phyloP scores from a whole-genome alignment of 2,329 filamentous ascomycete genomes.

The Emergomyces pasteurianus region DNA sequence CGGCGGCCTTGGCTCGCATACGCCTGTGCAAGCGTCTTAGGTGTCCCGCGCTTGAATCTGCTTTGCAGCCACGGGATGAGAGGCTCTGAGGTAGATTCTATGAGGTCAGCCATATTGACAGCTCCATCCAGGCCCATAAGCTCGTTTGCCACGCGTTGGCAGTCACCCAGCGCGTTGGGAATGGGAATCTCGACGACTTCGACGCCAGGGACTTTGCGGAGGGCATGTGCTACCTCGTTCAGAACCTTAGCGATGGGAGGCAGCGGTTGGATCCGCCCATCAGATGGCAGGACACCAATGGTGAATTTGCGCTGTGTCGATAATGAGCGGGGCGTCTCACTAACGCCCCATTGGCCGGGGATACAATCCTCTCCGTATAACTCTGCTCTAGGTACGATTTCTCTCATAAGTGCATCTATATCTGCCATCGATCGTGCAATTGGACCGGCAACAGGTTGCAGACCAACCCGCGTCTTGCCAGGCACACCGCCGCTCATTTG shows the following conservation, averaged over 20 bases:
- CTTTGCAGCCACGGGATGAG: conserved; percentile 48
- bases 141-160: conserved; percentile 45
- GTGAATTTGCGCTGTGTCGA: conserved; percentile 21
- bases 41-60: conserved; percentile 38
- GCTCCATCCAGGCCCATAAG: conserved; percentile 49
- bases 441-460: conserved; percentile 37
- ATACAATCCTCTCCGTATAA: conserved; percentile 41
- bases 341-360: conserved; percentile 29
- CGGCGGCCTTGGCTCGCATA: conserved; percentile 43
- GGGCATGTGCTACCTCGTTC: conserved; percentile 24
- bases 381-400: conserved; percentile 40
- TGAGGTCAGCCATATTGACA: conserved; percentile 43
- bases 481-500: conserved; percentile 38
- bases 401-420: conserved; percentile 37
- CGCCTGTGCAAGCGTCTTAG: conserved; percentile 37
- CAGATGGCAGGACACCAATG: conserved; percentile 31
- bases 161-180: conserved; percentile 40
- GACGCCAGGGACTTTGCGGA: conserved; percentile 33
- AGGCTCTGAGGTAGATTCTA: conserved; percentile 45
- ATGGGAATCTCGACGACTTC: conserved; percentile 48
- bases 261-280: conserved; percentile 26
- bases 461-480: conserved; percentile 38
- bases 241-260: conserved; percentile 30
- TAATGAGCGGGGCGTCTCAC: conserved; percentile 14
- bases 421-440: conserved; percentile 30